A percentile compares a stretch with the other conserved stretches of the same genome.
phyloP scores from a whole-genome alignment of 2,329 filamentous ascomycete genomes.

The Hirsutella minnesotensis region DNA sequence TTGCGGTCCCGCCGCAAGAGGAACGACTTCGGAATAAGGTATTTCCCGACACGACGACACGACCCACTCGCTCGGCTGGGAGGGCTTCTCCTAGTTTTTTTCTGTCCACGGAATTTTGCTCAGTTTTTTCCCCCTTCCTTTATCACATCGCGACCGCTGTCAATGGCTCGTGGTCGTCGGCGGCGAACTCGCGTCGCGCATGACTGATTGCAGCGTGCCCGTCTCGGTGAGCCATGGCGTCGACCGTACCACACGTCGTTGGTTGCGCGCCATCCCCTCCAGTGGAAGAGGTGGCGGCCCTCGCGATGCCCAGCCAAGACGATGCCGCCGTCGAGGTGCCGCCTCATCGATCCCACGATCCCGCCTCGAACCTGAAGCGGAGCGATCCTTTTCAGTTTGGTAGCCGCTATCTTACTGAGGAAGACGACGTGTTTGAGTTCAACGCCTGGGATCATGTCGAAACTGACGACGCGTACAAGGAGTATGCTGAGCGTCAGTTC shows the following conservation, averaged over 20 bases:
- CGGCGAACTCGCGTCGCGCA: not conserved
- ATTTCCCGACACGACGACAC: too few species aligned
- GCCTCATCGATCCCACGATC: conserved; percentile 59
- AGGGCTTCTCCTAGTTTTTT: too few species aligned
- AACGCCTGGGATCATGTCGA: conserved; percentile 99
- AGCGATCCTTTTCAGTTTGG: conserved; percentile 94
- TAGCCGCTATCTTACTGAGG: conserved; percentile 69
- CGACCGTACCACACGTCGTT: not conserved
- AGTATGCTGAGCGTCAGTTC: conserved; percentile 77
- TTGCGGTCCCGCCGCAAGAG: too few species aligned
- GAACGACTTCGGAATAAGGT: too few species aligned
- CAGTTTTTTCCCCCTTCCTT: not conserved
- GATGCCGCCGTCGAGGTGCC: conserved; percentile 23
- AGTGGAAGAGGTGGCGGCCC: conserved; percentile 12
- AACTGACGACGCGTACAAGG: conserved; percentile 77
- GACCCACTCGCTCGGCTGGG: too few species aligned
- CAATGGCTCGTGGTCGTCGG: conserved; percentile 1
- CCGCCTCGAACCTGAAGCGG: conserved; percentile 66
- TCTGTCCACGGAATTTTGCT: not conserved
- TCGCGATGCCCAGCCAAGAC: conserved; percentile 6
- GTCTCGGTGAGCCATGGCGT: conserved; percentile 1
- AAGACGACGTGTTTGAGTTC: conserved; percentile 89
- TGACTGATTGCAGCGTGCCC: not conserved
- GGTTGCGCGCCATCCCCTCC: conserved; percentile 3
- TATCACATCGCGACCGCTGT: not conserved